Evolutionary conservation across 2,329 filamentous ascomycete genomes (phyloP), one percentile per base, ranked within the genome.

Genomic region (Dendrostoma leiphaemia): DNA sequence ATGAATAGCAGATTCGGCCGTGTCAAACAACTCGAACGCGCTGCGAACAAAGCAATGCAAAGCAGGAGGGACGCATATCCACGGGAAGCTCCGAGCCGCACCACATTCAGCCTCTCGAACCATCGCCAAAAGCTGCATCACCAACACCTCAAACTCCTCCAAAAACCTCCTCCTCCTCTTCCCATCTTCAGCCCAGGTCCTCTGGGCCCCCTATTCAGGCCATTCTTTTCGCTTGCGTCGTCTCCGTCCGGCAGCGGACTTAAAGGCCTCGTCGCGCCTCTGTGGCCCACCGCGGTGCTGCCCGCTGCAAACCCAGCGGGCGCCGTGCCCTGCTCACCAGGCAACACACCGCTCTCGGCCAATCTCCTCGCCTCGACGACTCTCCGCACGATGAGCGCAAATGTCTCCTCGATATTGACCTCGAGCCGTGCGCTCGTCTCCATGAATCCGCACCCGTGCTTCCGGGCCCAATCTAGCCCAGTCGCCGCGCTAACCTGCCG

Each of bases 341-440:
- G 61, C n/a, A 72, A 61, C 17, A 71, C 67, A 56, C 76, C 80
- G 65, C 72, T 70, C 61, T 77, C 77, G 4, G 80, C 80, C 41
- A 78, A 68, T 13, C 73, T 69, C 19, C 82, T 69, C n/a, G 74
- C 74, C 73, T 86, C 83, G 44, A 82, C 76, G 48, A 87, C 84
- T 48, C 83, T 75, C 24, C 82, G 75, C 40, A 86, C 80, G 56
- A 86, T 82, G 35, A 86, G 77, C 32, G 88, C 89, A 77, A 94
- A 94, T 0, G 89, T 93, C 79, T 94, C 90, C 69, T 94, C 90
- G 59, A 94, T 90, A 68, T 94, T 94, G 60, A 94, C 90, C 76
- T 91, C 89, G 63, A 91, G 83, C 51, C 89, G 76, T 4, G 90
- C 90, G 64, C 87, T 91, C 59, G 90, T 94, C 80, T 94, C 90